phyloP scores from a whole-genome alignment of 2,329 filamentous ascomycete species.

The Fusarium vanettenii region DNA sequence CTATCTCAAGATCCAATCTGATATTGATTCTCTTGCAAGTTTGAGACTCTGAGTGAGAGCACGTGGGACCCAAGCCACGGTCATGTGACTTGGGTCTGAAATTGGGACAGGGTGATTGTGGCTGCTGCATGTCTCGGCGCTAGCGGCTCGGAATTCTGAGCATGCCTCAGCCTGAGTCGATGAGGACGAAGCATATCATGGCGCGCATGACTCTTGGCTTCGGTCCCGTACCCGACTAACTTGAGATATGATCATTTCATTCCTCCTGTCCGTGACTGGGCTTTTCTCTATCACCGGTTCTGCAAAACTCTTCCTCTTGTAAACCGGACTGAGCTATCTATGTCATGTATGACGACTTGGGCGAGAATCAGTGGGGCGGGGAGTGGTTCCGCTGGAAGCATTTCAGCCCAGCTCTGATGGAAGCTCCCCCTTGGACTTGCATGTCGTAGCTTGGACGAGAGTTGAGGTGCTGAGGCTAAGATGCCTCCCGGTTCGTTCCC shows the following conservation, averaged over 20 bases:
- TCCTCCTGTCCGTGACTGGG: neutral
- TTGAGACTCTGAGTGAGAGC: slow-evolving; percentile 3
- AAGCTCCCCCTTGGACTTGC: slow-evolving; percentile 14
- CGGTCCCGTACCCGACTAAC: neutral
- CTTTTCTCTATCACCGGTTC: neutral
- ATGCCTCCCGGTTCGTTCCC: slow-evolving; percentile 25
- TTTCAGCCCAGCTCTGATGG: slow-evolving; percentile 1
- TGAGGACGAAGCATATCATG: neutral
- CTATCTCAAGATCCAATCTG: neutral
- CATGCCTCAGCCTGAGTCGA: slow-evolving; percentile 6
- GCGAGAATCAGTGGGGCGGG: slow-evolving; percentile 31
- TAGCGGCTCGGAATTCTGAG: slow-evolving; percentile 21
- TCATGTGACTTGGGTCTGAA: slow-evolving; percentile 10
- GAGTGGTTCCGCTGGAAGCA: slow-evolving; percentile 25
- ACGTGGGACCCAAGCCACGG: slow-evolving; percentile 16
- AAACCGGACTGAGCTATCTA: neutral
- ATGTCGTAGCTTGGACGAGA: neutral
- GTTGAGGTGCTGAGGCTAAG: slow-evolving; percentile 9
- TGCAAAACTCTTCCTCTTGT: neutral
- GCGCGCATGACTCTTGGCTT: neutral
- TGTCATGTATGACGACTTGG: slow-evolving; percentile 39
- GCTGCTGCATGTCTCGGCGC: slow-evolving; percentile 14
- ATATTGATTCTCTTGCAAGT: neutral
- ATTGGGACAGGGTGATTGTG: slow-evolving; percentile 21
- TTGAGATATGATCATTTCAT: neutral